These are phyloP conservation scores for Solanum corneliomulleri DNA, from an alignment of 257 asterid genomes.

Conservation along the genomic window DNA sequence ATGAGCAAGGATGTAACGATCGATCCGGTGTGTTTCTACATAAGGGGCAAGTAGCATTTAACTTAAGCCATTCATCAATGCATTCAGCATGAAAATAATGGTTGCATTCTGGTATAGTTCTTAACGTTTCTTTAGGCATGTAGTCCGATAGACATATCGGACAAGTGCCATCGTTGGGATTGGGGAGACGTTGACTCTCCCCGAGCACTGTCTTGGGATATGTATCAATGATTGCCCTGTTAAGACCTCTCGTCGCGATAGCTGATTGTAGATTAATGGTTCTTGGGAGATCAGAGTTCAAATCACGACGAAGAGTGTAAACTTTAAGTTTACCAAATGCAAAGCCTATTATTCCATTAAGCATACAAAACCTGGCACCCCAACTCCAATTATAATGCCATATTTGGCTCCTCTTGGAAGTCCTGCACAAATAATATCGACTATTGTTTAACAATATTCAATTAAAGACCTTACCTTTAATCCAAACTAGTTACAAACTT, in stretches of 20 bases:
- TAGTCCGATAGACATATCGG: slow-evolving; percentile 71
- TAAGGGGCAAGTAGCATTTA: slow-evolving; percentile 70
- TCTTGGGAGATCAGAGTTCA: slow-evolving; percentile 15
- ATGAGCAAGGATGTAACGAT: slow-evolving; percentile 24
- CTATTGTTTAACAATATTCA: neutral
- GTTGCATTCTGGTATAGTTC: slow-evolving; percentile 69
- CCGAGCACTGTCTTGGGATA: slow-evolving; percentile 62
- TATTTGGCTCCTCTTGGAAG: slow-evolving; percentile 63
- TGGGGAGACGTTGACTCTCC: slow-evolving; percentile 57
- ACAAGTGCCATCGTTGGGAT: slow-evolving; percentile 41
- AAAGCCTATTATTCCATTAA: slow-evolving; percentile 41
- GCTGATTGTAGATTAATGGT: slow-evolving; percentile 12
- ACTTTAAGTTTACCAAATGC: slow-evolving; percentile 21
- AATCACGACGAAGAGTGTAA: neutral
- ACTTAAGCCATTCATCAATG: slow-evolving; percentile 81
- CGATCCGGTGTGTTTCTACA: slow-evolving; percentile 61
- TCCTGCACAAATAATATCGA: slow-evolving; percentile 17
- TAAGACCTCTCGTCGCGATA: slow-evolving; percentile 38
- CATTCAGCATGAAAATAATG: slow-evolving; percentile 68
- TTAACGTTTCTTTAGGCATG: slow-evolving; percentile 48
- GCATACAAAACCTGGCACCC: slow-evolving; percentile 58
- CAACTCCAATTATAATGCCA: slow-evolving; percentile 57
- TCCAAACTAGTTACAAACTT: neutral
- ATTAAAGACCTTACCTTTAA: neutral
- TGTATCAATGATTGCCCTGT: slow-evolving; percentile 50